Base-by-base conservation (phyloP, 2,329 filamentous ascomycete species). In the Claviceps paspali region DNA sequence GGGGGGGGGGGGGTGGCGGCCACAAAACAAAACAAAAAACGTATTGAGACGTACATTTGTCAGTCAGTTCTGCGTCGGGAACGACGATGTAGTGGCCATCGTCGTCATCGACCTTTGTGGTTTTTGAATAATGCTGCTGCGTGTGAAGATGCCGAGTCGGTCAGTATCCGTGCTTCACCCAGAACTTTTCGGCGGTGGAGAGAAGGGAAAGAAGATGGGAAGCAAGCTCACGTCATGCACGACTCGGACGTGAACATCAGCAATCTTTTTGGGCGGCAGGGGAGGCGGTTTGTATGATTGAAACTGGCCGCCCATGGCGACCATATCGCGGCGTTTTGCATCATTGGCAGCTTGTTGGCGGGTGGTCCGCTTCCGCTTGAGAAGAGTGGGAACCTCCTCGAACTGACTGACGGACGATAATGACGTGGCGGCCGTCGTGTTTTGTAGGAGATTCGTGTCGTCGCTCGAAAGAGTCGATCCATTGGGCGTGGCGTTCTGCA, bases 41-140 rank as follows among this genome's bases (percentile, higher is more conserved):
- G n/a, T n/a, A 5, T 23, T n/a, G 23, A 5, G 32, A 72, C 84
- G 58, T 70, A 94, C 87, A 98, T 73, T 85, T 73, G 31, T 91
- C 78, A 11, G 91, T 94, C 36, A 98, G 65, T 41, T 83, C 76
- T 9, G 82, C 81, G 47, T 94, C 84, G 22, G 87, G 82, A 2
- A 82, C 77, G 17, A 98, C 87, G 48, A 96, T 85, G 54, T 95
- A 98, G 59, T 98, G 91, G 5, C 91, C 91, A 50, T 98, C 91
- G 32, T 95, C 86, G 47, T 98, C 91, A 51, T 98, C 91, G 31
- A 91, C 80, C 54, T 92, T 91, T 48, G 78, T 68, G 46, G 76
- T 65, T 44, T 70, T 71, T 41, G 64, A 64, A 33, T 64, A 61
- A 28, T 53, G 52, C 34, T 53, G 50, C 52, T 55, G 22, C 28